Percentiles rank a stretch among this genome's conserved stretches.
phyloP scores from a whole-genome alignment of 441 rosid genomes.

The Euphorbia schlechtendalii region DNA sequence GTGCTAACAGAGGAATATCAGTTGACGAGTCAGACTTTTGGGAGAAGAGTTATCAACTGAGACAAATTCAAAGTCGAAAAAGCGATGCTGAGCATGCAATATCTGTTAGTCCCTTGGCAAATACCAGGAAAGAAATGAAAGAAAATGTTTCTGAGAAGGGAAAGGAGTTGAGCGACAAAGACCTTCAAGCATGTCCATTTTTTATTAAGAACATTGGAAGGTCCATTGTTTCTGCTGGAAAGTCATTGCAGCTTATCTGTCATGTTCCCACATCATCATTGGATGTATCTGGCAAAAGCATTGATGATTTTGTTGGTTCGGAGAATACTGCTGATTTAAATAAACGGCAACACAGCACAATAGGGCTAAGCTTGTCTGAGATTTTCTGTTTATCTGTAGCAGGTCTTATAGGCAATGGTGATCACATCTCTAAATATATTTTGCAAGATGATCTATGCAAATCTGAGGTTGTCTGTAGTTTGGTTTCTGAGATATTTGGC shows the following conservation, averaged over 20 bases:
- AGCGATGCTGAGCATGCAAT: conserved; percentile 26
- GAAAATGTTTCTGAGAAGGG: conserved; percentile 41
- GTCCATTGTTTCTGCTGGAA: conserved; percentile 90
- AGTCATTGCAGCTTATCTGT: conserved; percentile 81
- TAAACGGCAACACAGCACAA: conserved; percentile 28
- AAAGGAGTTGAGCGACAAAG: conserved; percentile 43
- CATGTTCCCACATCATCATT: conserved; percentile 46
- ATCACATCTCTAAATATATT: conserved; percentile 53
- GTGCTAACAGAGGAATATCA: conserved; percentile 55
- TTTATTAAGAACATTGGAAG: conserved; percentile 65
- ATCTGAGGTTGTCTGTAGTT: conserved; percentile 32
- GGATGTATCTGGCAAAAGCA: conserved; percentile 28
- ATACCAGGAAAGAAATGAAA: conserved; percentile 36
- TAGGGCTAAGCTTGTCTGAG: conserved; percentile 68
- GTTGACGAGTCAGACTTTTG: conserved; percentile 83
- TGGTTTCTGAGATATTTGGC: conserved; percentile 25
- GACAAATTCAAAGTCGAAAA: conserved; percentile 32
- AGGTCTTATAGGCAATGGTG: conserved; percentile 70
- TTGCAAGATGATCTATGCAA: conserved; percentile 38
- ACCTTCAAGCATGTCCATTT: conserved; percentile 51
- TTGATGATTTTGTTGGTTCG: conserved; percentile 31
- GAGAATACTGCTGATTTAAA: conserved; percentile 17
- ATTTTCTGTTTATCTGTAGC: conserved; percentile 67
- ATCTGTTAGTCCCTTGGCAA: conserved; percentile 22
- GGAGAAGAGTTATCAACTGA: conserved; percentile 82